Evolutionary conservation across 2,329 filamentous ascomycete species (phyloP), one percentile per base, ranked within the genome.

Genomic region (Monosporascus sp.): DNA sequence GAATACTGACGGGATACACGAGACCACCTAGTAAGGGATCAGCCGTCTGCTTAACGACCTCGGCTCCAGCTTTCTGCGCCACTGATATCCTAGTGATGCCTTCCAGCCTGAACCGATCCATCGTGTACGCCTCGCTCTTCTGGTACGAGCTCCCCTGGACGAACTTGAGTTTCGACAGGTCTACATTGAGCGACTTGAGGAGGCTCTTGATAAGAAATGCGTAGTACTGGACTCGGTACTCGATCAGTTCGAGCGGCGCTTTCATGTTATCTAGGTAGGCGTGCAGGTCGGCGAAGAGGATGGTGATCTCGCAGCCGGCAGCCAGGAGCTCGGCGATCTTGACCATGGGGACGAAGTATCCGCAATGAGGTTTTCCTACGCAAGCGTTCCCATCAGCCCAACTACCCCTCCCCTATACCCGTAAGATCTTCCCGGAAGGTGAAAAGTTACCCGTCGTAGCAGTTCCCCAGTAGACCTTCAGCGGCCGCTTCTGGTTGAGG

Each of bases 1-100:
- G 17, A 28, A 24, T 26, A 46, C 43, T 86, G 48, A 95, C 78
- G 1, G 90, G 89, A 76, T 95, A 95, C 57, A 93, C 80, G 14
- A 93, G 78, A 1, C 89, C 89, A 53, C 81, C 84, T 51, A 95
- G 69, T 3, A 87, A 82, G 9, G 87, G 84, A 65, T 93, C 91
- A 53, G 83, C 81, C 3, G 87, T 85, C 75, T 97, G 91, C 79
- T 97, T 97, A 60, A 99, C 93, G 7, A 97, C 84, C 72, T 97
- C 94, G 2, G 91, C 89, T 40, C 93, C 93, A 0, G 93, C 92
- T 72, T 91, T 94, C 72, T 91, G 90, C 17, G 91, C 90, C 65
- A 68, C 68, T 14, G 64, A 63, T 57, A 66, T 65, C 38, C 60
- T 94, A 86, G 67, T 92, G 85, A 72, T 91, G 85, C 15, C 86